phyloP scores from a whole-genome alignment of 352 stramenopile species.

The Phytophthora syringae region DNA sequence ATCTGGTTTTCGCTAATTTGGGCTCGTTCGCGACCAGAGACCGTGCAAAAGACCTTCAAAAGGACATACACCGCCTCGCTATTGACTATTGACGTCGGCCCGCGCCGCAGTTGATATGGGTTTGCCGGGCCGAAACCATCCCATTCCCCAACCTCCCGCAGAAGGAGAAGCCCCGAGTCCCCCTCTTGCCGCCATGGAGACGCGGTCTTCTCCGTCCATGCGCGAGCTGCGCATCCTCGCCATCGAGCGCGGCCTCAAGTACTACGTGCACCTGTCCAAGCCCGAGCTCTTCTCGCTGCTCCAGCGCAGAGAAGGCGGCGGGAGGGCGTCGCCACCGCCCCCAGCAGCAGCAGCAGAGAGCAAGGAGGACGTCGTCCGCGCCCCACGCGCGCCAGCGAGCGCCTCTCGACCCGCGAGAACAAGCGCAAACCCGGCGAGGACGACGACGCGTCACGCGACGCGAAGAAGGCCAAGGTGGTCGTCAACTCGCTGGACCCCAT shows the following conservation, averaged over 20 bases:
- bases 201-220: constrained; percentile 84
- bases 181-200: constrained; percentile 63
- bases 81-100: constrained; percentile 27
- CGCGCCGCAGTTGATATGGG: constrained; percentile 23
- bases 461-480: constrained; percentile 65
- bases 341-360: neutral
- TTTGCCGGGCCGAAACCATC: constrained; percentile 37
- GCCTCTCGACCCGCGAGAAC: constrained; percentile 47
- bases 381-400: constrained; percentile 60
- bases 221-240: constrained; percentile 71
- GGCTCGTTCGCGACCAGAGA: neutral
- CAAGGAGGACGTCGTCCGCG: constrained; percentile 25
- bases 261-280: constrained; percentile 85
- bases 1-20: neutral
- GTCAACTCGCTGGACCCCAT: constrained; percentile 90
- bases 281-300: constrained; percentile 79
- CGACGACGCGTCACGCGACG: constrained; percentile 26
- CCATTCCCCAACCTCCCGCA: constrained; percentile 33
- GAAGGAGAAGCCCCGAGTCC: constrained; percentile 19
- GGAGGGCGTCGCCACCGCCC: neutral
- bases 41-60: constrained; percentile 14
- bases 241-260: constrained; percentile 81
- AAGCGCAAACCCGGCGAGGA: constrained; percentile 59
- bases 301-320: constrained; percentile 77
- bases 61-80: constrained; percentile 31